Evolutionary conservation across 164 flowering plant species (phyloP), one percentile per base, ranked within the genome.

Genomic region (Aristolochia californica): DNA sequence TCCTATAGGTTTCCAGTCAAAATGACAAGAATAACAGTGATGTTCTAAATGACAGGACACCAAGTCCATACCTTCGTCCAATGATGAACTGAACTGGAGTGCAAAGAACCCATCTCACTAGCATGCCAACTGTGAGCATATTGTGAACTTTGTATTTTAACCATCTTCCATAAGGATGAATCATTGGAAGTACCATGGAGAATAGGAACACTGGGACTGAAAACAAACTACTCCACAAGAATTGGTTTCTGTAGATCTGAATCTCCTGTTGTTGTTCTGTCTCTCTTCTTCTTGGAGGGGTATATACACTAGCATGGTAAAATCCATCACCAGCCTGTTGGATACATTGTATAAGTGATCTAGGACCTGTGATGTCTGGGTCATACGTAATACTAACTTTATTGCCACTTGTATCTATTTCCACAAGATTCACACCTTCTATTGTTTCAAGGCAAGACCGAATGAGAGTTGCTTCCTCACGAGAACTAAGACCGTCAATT

Each of bases 161-260:
- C 95, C 96, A 86, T 63, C 78, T 67, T 14, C 93, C 95, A 64
- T 79, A 84, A 13, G 96, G 93, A 70, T 66, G 87, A 72, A 91
- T 77, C 98, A 88, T 88, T 0, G 98, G 98, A 62, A 91, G 77
- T 53, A 83, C 85, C 98, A 91, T 91, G 23, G 96, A 80, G 63
- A 77, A 86, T 15, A 81, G 23, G 63, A 91, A 75, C 23, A 87
- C 83, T 45, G 95, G 98, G 67, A 82, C 73, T 18, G 98, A 77
- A 67, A 88, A 91, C 51, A 91, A 61, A 53, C 88, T 82, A 67
- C 98, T 87, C 75, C 83, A 74, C 2, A 87, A 66, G 68, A 91
- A 91, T 52, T 75, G 83, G 61, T 80, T 74, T 30, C 84, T 72
- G 51, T 82, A 83, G 51, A 58, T 69, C 54, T 23, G 71, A 58